Evolutionary conservation across 805 yeast species (phyloP), one percentile per base, ranked within the genome.

Genomic region (Candida broadrunensis): DNA sequence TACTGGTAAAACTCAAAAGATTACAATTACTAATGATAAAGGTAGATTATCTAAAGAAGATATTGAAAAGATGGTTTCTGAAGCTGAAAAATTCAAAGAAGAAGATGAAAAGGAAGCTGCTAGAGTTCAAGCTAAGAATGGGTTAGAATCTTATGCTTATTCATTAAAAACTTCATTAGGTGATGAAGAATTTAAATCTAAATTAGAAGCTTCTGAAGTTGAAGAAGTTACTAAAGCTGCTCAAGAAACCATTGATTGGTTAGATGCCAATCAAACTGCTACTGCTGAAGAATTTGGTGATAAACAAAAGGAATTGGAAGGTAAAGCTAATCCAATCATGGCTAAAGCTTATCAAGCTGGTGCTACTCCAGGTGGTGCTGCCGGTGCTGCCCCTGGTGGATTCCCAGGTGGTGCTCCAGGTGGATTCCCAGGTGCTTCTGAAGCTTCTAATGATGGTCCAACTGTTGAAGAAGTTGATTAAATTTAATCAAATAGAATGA

Each of bases 1-100:
- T 76, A 91, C 97, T 51, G 98, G 97, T 78, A 91, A 90, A 80
- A 74, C 96, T 56, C 88, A 85, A 77, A 85, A 91, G 83, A 91
- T 90, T 65, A 90, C 97, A 67, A 91, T 90, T 72, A 90, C 97
- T 72, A 91, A 90, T 77, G 97, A 90, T 72, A 91, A 90, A 79
- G 98, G 98, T 73, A 89, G 97, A 81, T 80, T 90, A 63, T 88
- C 97, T 50, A 87, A 89, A 81, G 97, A 90, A 69, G 97, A 90
- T 65, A 90, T 90, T 58, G 97, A 91, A 77, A 85, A 90, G 73
- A 90, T 90, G 98, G 97, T 91, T 50, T 73, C 87, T 51, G 97
- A 91, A 72, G 98, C 97, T 60, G 97, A 91, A 78, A 90, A 89
- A 78, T 90, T 74, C 82, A 89, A 87, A 79, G 96, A 87, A 55